These are phyloP conservation scores for Ascosphaera acerosa DNA, from an alignment of 2,329 filamentous ascomycete species.

Conservation along the genomic window DNA sequence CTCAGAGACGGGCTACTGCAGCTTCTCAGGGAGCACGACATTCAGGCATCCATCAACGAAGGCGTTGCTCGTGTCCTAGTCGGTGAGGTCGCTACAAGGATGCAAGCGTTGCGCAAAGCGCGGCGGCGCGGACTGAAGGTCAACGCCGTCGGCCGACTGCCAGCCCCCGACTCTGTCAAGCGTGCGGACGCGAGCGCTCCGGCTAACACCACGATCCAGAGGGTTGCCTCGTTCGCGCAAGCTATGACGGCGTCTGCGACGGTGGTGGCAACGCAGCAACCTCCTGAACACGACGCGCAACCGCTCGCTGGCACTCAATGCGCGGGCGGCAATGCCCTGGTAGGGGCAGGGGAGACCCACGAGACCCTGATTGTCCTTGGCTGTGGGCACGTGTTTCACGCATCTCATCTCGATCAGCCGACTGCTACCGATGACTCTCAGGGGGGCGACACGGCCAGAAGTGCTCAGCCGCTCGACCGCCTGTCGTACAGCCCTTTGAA, in stretches of 20 bases:
- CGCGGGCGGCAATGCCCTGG: slow-evolving; percentile 15
- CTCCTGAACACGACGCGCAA: neutral
- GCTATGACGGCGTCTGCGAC: slow-evolving; percentile 4
- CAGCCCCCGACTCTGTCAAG: neutral
- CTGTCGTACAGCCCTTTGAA: slow-evolving; percentile 4
- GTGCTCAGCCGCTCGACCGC: neutral
- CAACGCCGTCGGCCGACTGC: slow-evolving; percentile 28
- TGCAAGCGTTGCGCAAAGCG: slow-evolving; percentile 53
- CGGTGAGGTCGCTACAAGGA: slow-evolving; percentile 65
- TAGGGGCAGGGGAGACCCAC: slow-evolving; percentile 19
- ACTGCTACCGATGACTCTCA: slow-evolving; percentile 1
- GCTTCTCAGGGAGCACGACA: slow-evolving; percentile 87
- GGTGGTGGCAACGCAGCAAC: slow-evolving; percentile 2
- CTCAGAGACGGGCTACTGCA: slow-evolving; percentile 67
- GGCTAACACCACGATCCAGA: neutral
- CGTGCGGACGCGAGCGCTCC: neutral
- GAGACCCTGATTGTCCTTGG: slow-evolving; percentile 38
- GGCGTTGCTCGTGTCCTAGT: slow-evolving; percentile 69
- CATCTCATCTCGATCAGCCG: slow-evolving; percentile 29
- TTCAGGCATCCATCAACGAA: slow-evolving; percentile 75
- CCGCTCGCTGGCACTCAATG: slow-evolving; percentile 11
- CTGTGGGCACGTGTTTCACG: slow-evolving; percentile 43
- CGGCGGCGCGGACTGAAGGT: slow-evolving; percentile 77
- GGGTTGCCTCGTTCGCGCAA: slow-evolving; percentile 2
- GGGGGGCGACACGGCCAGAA: neutral